Base-by-base conservation (phyloP, 2,329 filamentous ascomycete genomes). In the Diaporthe sp. region DNA sequence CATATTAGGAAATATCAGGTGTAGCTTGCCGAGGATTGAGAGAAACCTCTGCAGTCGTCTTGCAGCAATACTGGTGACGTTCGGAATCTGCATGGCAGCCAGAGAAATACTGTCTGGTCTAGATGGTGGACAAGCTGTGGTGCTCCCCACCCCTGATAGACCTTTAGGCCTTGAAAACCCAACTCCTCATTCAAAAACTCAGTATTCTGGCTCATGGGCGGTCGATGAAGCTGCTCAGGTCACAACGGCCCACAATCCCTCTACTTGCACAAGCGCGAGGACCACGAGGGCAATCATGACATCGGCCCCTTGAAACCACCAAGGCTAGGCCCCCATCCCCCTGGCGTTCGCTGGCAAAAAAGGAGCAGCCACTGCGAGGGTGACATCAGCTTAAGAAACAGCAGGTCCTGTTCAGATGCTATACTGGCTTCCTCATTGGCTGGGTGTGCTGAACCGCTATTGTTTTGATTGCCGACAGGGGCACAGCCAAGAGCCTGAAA, bases 381-480 rank as follows among this genome's bases (percentile, higher is more conserved):
- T 57, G 49, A 60, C 25, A 71, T 58, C 68, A 44, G 47, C 25
- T 71, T 71, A 34, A 71, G 49, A 58, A 49, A n/a, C 44, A 49
- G 39, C 58, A 53, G n/a, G 4, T 65, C 12, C 22, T 73, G 20
- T n/a, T 73, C 55, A 72, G n/a, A 61, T 17, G 28, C 37, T 51
- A 37, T 28, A 58, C 71, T 20, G 47, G 67, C 34, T 44, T 58
- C 13, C 57, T 57, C 60, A 75, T 76, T 76, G 75, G 75, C 51
- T 31, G 10, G 44, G 39, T 10, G 12, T 20, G 44, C 34, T 39
- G 71, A 25, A 22, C 51, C 73, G 57, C 73, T 73, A 71, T 42
- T 44, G 75, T 77, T 77, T 77, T 75, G 37, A 51, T 73, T 75
- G 31, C 70, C 73, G 73, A 73, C 55, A 71, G 70, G 73, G 73